Percentiles rank a stretch among this genome's conserved stretches.
phyloP scores from a whole-genome alignment of 495 filamentous ascomycete species.

The Filosporella fistucella region DNA sequence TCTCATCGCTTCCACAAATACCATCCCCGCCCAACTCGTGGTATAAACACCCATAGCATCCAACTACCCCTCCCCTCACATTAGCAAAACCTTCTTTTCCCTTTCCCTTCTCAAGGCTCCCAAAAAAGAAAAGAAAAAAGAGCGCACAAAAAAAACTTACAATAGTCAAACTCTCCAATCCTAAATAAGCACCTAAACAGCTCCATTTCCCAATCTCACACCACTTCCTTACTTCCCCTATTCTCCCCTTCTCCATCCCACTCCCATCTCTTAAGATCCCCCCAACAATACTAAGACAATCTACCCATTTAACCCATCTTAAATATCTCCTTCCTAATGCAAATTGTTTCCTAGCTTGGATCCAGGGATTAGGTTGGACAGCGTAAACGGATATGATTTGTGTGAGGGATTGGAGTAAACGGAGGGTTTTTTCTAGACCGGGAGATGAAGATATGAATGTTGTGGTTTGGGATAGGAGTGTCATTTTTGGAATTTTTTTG shows the following conservation, averaged over 20 bases:
- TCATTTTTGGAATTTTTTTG: no score
- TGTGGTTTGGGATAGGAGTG: no score
- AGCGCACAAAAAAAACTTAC: constrained; percentile 17
- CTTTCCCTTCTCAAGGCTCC: background rate
- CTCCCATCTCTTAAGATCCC: background rate
- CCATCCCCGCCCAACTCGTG: constrained; percentile 27
- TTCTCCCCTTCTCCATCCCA: no score
- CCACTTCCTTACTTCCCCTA: constrained; percentile 6
- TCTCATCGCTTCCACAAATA: constrained; percentile 49
- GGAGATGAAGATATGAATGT: no score
- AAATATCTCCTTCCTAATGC: constrained; percentile 45
- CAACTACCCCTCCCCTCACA: constrained; percentile 26
- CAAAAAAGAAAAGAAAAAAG: background rate
- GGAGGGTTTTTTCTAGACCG: constrained; percentile 55
- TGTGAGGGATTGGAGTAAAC: constrained; percentile 51
- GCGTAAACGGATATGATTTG: constrained; percentile 41
- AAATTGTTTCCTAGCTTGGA: constrained; percentile 8
- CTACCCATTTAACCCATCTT: constrained; percentile 59
- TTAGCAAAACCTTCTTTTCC: constrained; percentile 4
- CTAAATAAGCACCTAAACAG: constrained; percentile 43
- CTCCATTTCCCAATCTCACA: constrained; percentile 33
- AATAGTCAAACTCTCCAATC: constrained; percentile 40
- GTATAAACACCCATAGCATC: constrained; percentile 39
- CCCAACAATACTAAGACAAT: constrained; percentile 42
- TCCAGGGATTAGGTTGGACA: constrained; percentile 14